Percentiles rank a stretch among this genome's conserved stretches.
phyloP scores from a whole-genome alignment of 2,329 filamentous ascomycete genomes.

The Ceratocystis cubensis region DNA sequence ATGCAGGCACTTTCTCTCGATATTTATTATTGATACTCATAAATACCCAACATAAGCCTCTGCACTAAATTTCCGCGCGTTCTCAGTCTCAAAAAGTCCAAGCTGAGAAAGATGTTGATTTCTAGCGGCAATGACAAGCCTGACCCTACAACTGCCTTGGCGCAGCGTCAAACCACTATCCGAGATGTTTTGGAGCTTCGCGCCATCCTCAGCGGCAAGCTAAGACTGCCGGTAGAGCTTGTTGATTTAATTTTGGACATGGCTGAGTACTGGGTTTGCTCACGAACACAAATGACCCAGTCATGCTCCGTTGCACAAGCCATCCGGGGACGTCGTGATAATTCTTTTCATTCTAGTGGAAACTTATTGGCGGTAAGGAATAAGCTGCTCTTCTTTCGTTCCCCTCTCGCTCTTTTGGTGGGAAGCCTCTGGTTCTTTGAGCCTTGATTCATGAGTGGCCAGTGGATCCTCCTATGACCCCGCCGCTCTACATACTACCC shows the following conservation, averaged over 20 bases:
- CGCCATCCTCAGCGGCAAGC: slow-evolving; percentile 34
- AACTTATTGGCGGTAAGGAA: slow-evolving; percentile 10
- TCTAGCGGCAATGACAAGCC: too few relatives aligned
- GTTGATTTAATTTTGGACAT: slow-evolving; percentile 44
- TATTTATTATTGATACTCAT: too few relatives aligned
- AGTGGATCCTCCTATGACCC: neutral
- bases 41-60: too few relatives aligned
- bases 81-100: too few relatives aligned
- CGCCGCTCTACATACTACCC: neutral
- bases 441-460: neutral
- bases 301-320: too few relatives aligned
- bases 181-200: slow-evolving; percentile 39
- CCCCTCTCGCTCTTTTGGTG: neutral
- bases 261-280: slow-evolving; percentile 51
- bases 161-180: neutral
- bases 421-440: neutral
- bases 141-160: neutral
- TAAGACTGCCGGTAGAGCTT: slow-evolving; percentile 41
- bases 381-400: neutral
- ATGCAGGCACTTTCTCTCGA: too few relatives aligned
- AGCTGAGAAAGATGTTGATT: too few relatives aligned
- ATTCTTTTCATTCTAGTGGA: neutral
- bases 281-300: slow-evolving; percentile 23
- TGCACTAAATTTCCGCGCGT: too few relatives aligned
- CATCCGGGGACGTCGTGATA: too few relatives aligned